Evolutionary conservation across 106 monocot genomes (phyloP), one percentile per base, ranked within the genome.

Genomic region (Acorus calamus): DNA sequence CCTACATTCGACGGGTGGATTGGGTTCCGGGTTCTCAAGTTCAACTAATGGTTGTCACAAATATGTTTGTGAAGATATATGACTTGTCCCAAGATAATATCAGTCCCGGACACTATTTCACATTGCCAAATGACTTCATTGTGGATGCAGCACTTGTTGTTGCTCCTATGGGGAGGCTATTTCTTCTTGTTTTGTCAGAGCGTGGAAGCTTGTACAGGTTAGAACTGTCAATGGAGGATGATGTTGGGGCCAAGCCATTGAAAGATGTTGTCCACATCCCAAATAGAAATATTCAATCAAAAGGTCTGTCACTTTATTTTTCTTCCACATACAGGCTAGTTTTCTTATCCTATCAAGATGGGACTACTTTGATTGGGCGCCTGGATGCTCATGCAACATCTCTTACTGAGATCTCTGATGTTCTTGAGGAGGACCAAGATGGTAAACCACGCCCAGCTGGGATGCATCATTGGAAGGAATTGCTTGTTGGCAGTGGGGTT

Each of bases 21-120:
- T 98, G 98, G 98, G 88, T 92, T 66, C 92, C 85, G 42, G 98
- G 98, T 47, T 98, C 98, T 64, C 98, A 92, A 76, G 94, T 94
- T 68, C 88, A 92, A 60, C 79, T 92, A 41, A 80, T 98, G 88
- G 88, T 92, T 63, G 85, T 88, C 14, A 92, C 92, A 2, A 92
- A 88, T 68, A 81, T 85, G 75, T 98, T 98, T 77, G 88, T 98
- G 44, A 98, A 98, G 79, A 92, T 98, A 76, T 98, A 98, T 67
- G 92, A 98, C 63, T 85, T 98, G 13, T 98, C 98, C 47, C 92
- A 81, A 52, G 98, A 98, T 66, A 98, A 85, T 71, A 92, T 98
- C 53, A 98, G 98, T 73, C 98, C 98, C 47, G 69, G 81, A 56
- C 92, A 92, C 70, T 98, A 98, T 59, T 98, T 92, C 62, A 92